Evolutionary conservation across 345 rosid genomes (phyloP).

Genomic region (Eucalyptus curtisii): DNA sequence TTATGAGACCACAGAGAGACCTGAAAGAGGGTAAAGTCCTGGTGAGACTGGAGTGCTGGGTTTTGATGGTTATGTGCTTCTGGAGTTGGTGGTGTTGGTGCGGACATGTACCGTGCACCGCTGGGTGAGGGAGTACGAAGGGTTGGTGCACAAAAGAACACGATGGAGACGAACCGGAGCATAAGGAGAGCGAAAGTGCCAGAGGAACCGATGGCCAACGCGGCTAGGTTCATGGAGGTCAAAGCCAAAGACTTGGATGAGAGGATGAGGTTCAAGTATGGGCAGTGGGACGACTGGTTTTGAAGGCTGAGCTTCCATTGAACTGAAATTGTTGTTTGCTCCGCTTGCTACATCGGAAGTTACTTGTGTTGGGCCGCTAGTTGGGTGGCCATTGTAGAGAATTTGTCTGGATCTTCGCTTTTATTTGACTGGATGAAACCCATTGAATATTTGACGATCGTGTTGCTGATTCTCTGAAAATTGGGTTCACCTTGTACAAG

Average conservation of each 20-base stretch:
- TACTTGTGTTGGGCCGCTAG: conserved; percentile 7
- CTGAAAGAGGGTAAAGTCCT: too few species aligned
- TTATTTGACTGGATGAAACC: too few species aligned
- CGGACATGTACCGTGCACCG: background rate
- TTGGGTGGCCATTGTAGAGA: conserved; percentile 5
- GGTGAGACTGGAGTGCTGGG: too few species aligned
- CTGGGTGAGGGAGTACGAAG: conserved; percentile 50
- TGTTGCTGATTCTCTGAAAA: background rate
- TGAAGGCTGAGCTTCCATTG: background rate
- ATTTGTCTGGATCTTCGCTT: too few species aligned
- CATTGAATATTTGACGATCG: too few species aligned
- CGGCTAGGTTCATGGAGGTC: background rate
- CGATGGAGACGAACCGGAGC: conserved; percentile 19
- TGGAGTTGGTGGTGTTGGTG: too few species aligned
- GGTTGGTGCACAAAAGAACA: conserved; percentile 27
- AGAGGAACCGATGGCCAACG: conserved; percentile 34
- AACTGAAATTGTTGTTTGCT: background rate
- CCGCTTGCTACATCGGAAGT: background rate
- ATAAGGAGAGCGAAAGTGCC: conserved; percentile 23
- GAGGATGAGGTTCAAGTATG: background rate
- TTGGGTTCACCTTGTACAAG: background rate
- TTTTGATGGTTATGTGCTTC: too few species aligned
- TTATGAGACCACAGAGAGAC: too few species aligned
- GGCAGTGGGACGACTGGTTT: background rate
- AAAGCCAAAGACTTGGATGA: background rate